Percentiles rank a stretch among this genome's conserved stretches.
Evolutionary conservation across 257 asterid genomes (phyloP).

Genomic region (Lithospermum erythrorhizon): DNA sequence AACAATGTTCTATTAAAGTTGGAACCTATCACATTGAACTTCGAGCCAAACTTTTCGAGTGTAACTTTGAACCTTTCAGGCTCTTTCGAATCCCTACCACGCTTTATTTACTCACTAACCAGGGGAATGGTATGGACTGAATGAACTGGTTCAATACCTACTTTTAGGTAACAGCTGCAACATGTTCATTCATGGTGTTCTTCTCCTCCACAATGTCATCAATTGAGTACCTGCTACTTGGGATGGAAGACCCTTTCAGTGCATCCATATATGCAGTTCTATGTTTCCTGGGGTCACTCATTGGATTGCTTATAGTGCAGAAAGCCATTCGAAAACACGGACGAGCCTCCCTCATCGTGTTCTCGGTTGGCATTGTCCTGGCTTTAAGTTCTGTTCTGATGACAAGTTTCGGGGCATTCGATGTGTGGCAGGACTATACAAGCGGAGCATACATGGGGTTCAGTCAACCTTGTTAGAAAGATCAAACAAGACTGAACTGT

Average conservation of each 20-base stretch:
- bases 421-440: conserved; percentile 54
- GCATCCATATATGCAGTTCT: conserved; percentile 42
- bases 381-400: conserved; percentile 70
- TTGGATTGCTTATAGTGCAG: conserved; percentile 53
- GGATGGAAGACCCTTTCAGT: conserved; percentile 46
- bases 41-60: too few relatives aligned
- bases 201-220: conserved; percentile 94
- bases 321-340: conserved; percentile 54
- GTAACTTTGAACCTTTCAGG: too few relatives aligned
- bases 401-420: conserved; percentile 59
- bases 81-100: too few relatives aligned
- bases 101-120: too few relatives aligned
- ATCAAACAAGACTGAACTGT: too few relatives aligned
- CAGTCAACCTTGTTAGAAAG: conserved; percentile 50
- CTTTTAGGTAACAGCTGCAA: conserved; percentile 69
- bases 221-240: conserved; percentile 52
- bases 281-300: conserved; percentile 50
- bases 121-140: too few relatives aligned
- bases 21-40: too few relatives aligned
- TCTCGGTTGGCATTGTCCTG: conserved; percentile 79
- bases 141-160: not conserved
- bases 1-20: too few relatives aligned
- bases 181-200: conserved; percentile 85
- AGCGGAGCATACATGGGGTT: conserved; percentile 78
- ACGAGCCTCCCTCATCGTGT: conserved; percentile 75